These are phyloP conservation scores for Moesziomyces globuligerus DNA, from an alignment of 1,284 basidiomycete species.

Conservation along the genomic window DNA sequence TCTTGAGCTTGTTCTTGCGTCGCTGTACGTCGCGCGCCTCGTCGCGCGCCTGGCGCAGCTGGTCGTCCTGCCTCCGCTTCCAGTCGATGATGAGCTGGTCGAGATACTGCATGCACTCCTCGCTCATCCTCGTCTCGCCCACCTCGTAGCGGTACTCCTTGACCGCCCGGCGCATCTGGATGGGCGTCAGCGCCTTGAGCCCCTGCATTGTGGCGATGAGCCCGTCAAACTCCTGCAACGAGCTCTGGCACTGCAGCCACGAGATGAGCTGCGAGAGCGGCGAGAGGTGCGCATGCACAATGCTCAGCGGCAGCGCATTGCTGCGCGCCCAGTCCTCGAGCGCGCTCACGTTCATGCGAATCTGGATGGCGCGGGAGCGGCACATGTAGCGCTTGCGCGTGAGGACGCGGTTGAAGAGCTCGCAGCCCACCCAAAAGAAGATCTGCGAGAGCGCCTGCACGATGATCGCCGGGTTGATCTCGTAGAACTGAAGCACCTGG, in stretches of 20 bases:
- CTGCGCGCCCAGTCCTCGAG: constrained; percentile 91
- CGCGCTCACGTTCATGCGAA: constrained; percentile 84
- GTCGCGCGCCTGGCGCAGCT: constrained; percentile 27
- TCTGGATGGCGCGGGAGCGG: constrained; percentile 87
- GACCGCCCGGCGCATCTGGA: constrained; percentile 93
- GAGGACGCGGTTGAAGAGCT: constrained; percentile 94
- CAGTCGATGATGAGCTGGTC: constrained; percentile 94
- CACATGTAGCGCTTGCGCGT: constrained; percentile 96
- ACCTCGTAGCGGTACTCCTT: constrained; percentile 95
- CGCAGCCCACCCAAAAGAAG: constrained; percentile 84
- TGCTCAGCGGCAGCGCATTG: constrained; percentile 81
- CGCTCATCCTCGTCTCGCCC: constrained; percentile 87
- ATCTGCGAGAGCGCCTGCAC: constrained; percentile 95
- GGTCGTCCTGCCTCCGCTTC: constrained; percentile 73
- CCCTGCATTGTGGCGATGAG: constrained; percentile 89
- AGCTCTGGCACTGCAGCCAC: constrained; percentile 80
- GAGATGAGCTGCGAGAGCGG: constrained; percentile 85
- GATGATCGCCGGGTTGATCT: constrained; percentile 88
- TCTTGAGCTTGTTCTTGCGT: constrained; percentile 32
- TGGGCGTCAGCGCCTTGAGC: constrained; percentile 85
- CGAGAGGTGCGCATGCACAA: constrained; percentile 79
- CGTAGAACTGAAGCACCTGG: constrained; percentile 83
- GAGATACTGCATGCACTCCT: constrained; percentile 92
- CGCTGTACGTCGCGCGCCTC: constrained; percentile 25
- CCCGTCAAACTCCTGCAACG: constrained; percentile 78